Evolutionary conservation across 2,329 filamentous ascomycete genomes (phyloP), one percentile per base, ranked within the genome.

Genomic region (Fusarium hainanense): DNA sequence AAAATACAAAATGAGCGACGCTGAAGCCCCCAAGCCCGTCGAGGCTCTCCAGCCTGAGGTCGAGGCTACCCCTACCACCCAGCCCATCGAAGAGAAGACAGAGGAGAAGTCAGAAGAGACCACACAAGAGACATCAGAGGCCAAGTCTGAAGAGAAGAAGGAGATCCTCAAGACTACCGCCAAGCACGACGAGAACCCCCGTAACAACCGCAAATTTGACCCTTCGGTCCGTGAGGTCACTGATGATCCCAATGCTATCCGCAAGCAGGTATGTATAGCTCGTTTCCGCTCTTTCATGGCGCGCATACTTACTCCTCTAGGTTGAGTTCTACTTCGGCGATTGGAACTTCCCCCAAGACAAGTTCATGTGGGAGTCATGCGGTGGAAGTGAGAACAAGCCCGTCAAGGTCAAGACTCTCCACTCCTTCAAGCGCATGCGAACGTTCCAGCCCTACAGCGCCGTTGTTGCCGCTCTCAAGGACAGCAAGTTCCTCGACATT

Each of bases 281-380:
- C 5, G 4, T 51, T 51, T 46, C 44, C 10, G 11, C 21, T 30
- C 16, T 23, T 11, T 6, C 18, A 12, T 40, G 21, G 57, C 27
- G 23, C 40, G 43, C 37, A 23, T 41, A 27, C 61, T 63, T n/a
- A 72, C 49, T 34, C 46, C 49, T 54, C 30, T 72, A 97, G 92
- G 93, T 97, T 74, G 94, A 98, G 79, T 98, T 97, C 81, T 98
- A 98, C 86, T 97, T 98, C 82, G 92, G 92, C 76, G 92, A 97
- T 80, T 92, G 91, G 76, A 98, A 98, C 82, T 88, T 99, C 40
- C 91, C 92, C 54, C 90, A 89, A 76, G 97, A 99, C 82, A 92
- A 93, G 79, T 97, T 93, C 83, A 87, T 99, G 73, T 92, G 94
- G 84, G 85, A 89, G 69, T 85, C 90, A 76, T 92, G 93, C 58